A percentile compares a stretch with the other conserved stretches of the same genome.
Conservation (phyloP, 2,329 filamentous ascomycete genomes). For the Xylariomycetidae sp. region DNA sequence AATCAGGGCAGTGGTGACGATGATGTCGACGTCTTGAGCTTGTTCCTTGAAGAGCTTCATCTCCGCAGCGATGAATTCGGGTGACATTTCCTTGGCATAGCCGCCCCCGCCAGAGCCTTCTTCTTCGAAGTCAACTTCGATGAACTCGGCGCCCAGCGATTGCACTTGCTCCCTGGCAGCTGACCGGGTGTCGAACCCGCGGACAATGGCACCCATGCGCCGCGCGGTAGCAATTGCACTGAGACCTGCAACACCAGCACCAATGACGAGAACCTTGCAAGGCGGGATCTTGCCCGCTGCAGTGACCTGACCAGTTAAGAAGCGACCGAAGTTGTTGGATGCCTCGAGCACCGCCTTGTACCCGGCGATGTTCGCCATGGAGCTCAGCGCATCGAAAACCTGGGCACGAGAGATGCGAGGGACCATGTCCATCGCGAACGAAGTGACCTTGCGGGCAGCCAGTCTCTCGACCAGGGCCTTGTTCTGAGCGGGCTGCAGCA, state of each 20-base stretch:
- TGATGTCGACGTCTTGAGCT: slow-evolving; percentile 81
- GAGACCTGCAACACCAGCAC: slow-evolving; percentile 80
- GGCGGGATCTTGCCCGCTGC: slow-evolving; percentile 87
- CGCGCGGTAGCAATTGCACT: slow-evolving; percentile 84
- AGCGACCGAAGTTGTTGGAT: slow-evolving; percentile 82
- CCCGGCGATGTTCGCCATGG: slow-evolving; percentile 90
- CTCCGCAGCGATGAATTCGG: slow-evolving; percentile 86
- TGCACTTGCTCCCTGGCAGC: slow-evolving; percentile 85
- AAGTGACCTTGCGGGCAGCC: slow-evolving; percentile 62
- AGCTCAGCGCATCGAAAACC: slow-evolving; percentile 81
- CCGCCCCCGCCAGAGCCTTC: slow-evolving; percentile 79
- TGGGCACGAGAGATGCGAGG: slow-evolving; percentile 85
- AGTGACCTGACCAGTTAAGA: slow-evolving; percentile 83
- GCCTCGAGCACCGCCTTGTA: slow-evolving; percentile 90
- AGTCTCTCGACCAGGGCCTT: slow-evolving; percentile 67
- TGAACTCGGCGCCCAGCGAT: slow-evolving; percentile 82
- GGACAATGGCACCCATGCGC: slow-evolving; percentile 80
- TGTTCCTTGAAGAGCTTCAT: slow-evolving; percentile 91
- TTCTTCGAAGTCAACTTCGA: slow-evolving; percentile 80
- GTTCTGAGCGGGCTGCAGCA: slow-evolving; percentile 79
- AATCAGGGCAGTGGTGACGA: slow-evolving; percentile 88
- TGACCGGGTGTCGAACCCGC: slow-evolving; percentile 86
- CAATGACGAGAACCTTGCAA: slow-evolving; percentile 85
- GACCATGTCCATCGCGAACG: slow-evolving; percentile 90
- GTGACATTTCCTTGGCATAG: slow-evolving; percentile 91